Evolutionary conservation across 176 grass and related monocot species (phyloP), one percentile per base, ranked within the genome.

Genomic region (barley (Hordeum vulgare)): DNA sequence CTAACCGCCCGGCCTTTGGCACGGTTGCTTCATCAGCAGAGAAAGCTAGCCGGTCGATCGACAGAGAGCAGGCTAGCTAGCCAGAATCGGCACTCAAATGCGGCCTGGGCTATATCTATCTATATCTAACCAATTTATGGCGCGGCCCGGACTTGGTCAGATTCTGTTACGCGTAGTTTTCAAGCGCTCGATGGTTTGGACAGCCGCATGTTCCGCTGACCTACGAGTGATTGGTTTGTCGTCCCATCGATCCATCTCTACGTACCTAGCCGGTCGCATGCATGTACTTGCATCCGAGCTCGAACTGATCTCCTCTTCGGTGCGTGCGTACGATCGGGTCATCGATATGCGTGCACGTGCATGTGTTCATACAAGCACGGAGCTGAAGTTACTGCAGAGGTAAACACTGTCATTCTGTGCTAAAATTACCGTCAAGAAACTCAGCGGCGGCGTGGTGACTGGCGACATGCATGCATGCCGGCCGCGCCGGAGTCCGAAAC

Each of bases 201-300:
- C 78, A 86, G 34, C 56, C 14, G 57, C 83, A 78, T 85, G 83
- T 90, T 90, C 83, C 41, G 1, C 67, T 26, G 53, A 17, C 31
- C 72, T 54, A 71, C 12, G 28, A 41, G 33, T 25, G 33, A 17
- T 81, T 29, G 29, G 49, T 31, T 40, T 76, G 77, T 85, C 54
- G 51, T 56, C 51, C 51, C n/a, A 71, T 8, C 67, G 9, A 57
- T 34, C 59, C 8, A 51, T 54, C 51, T 56, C 51, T 21, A 8
- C 17, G 54, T 18, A 41, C 17, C 64, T 18, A 41, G n/a, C 64
- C 23, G 39, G n/a, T 77, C 54, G 20, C 53, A 6, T 57, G 20
- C 53, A 6, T 57, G 25, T 9, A 31, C 23, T 63, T 15, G 64
- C 5, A 37, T 81, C 57, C 27, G 64, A 70, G 54, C 63, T 81